Conservation (phyloP, 169 alveolate genomes). For the Plasmodium adleri region DNA sequence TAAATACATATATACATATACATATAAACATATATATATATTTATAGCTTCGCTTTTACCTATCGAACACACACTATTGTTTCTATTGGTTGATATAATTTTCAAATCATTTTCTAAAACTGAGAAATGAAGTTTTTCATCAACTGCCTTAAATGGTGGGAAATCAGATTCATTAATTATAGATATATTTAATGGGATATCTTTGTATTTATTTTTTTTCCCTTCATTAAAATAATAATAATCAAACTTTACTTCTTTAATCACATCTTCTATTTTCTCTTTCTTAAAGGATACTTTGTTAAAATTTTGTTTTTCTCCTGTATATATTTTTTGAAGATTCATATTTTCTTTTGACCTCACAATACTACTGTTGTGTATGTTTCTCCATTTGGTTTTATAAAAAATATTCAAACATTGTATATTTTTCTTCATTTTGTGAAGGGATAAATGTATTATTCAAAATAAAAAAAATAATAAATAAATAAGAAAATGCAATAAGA, state of each 20-base stretch:
- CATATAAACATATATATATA: not conserved
- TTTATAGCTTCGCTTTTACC: conserved; percentile 33
- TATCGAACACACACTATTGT: conserved; percentile 68
- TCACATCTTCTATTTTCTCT: conserved; percentile 84
- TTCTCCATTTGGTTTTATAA: conserved; percentile 16
- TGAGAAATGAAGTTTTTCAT: conserved; percentile 86
- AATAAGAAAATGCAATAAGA: not conserved
- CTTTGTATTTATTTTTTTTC: conserved; percentile 81
- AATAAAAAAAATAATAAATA: conserved; percentile 1
- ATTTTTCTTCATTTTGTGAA: conserved; percentile 51
- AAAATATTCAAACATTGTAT: conserved; percentile 15
- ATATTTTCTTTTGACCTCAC: conserved; percentile 31
- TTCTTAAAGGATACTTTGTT: conserved; percentile 81
- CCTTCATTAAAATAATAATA: conserved; percentile 86
- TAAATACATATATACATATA: not conserved
- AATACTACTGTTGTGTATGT: conserved; percentile 22
- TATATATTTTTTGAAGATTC: conserved; percentile 65
- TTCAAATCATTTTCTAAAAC: conserved; percentile 89
- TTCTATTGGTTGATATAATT: conserved; percentile 85
- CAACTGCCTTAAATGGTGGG: conserved; percentile 81
- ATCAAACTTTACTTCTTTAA: conserved; percentile 87
- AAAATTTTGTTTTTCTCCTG: conserved; percentile 78
- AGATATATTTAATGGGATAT: conserved; percentile 83
- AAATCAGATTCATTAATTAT: conserved; percentile 80
- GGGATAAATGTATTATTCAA: not conserved